phyloP scores from a whole-genome alignment of 768 basidiomycete species.

The Pseudohyphozyma bogoriensis region DNA sequence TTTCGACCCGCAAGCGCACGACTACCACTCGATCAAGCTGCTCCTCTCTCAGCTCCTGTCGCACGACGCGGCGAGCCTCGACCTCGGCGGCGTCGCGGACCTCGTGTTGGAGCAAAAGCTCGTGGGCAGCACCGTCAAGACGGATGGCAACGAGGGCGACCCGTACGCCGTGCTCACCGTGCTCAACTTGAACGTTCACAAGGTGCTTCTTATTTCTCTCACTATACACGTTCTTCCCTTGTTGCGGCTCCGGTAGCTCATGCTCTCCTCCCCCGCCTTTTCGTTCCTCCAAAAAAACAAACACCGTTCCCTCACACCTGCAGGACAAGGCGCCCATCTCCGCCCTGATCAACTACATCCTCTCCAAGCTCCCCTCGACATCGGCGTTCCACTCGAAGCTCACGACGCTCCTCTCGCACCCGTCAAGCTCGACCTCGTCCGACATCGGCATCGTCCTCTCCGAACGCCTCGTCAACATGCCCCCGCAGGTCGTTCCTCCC shows the following conservation, averaged over 20 bases:
- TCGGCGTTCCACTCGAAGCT: conserved; percentile 47
- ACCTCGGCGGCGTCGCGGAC: conserved; percentile 65
- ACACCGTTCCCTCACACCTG: no score
- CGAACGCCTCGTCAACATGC: conserved; percentile 89
- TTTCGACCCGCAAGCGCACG: conserved; percentile 75
- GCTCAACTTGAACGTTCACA: conserved; percentile 50
- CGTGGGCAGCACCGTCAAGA: conserved; percentile 84
- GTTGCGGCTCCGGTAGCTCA: neutral
- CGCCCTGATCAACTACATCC: conserved; percentile 59
- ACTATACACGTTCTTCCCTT: neutral
- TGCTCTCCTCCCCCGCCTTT: no score
- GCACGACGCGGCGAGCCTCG: conserved; percentile 63
- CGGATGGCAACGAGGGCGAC: conserved; percentile 78
- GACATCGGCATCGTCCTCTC: conserved; percentile 69
- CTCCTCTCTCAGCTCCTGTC: conserved; percentile 51
- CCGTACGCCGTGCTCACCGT: conserved; percentile 81
- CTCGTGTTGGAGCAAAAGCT: conserved; percentile 62
- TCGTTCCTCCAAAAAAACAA: no score
- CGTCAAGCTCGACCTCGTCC: conserved; percentile 12
- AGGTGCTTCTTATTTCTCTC: no score
- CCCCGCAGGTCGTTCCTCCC: conserved; percentile 79
- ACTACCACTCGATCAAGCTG: conserved; percentile 63
- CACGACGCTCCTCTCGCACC: conserved; percentile 37
- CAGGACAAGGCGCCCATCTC: conserved; percentile 64
- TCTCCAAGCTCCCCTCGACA: conserved; percentile 49